Base-by-base conservation (phyloP, 176 grass and related monocot genomes). In the Avena sativa region DNA sequence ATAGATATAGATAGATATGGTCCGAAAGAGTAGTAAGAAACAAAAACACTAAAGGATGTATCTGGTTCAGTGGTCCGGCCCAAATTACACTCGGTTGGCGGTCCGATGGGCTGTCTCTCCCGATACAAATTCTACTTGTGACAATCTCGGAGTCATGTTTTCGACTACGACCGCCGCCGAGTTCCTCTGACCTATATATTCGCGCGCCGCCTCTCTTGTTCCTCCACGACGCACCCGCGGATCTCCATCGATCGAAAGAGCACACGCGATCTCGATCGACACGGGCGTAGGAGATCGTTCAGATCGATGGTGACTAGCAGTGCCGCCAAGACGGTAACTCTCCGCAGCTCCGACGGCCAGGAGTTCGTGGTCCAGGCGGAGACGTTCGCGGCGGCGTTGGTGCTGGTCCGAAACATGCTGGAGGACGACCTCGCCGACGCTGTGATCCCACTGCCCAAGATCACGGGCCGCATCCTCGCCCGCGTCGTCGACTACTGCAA, bases 401-500 rank as follows among this genome's bases (percentile, higher is more conserved):
- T 0, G 2, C 30, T 12, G 56, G 15, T 85, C 44, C 55, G 19
- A 76, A 16, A 2, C 57, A 12, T 64, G 46, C 34, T 89, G 30
- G 67, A 66, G 56, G 44, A 56, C 3, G 34, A 13, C 12, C 2
- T 2, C 51, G 51, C 17, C 38, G 9, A 1, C 63, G 47, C 2
- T 23, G 25, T 13, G 59, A 28, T 88, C 32, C 12, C 59, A 48
- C 16, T 83, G 16, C 20, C 76, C 16, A 44, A 32, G 7, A 34
- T 89, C 32, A 6, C 21, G 5, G 72, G 72, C 72, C 47, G 13
- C 72, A 75, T 82, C 20, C 81, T 89, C 28, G 9, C 81, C 28
- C 87, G 74, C 81, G 65, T 89, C 14, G 20, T 79, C 28, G 28
- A 89, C 26, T 89, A 89, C 81, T 59, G 83, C 65, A 20, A 79